Percentiles rank a stretch among this genome's conserved stretches.
These are phyloP conservation scores for Rhododendron ferrugineum DNA, from an alignment of 148 eudicot genomes.

Conservation along the genomic window DNA sequence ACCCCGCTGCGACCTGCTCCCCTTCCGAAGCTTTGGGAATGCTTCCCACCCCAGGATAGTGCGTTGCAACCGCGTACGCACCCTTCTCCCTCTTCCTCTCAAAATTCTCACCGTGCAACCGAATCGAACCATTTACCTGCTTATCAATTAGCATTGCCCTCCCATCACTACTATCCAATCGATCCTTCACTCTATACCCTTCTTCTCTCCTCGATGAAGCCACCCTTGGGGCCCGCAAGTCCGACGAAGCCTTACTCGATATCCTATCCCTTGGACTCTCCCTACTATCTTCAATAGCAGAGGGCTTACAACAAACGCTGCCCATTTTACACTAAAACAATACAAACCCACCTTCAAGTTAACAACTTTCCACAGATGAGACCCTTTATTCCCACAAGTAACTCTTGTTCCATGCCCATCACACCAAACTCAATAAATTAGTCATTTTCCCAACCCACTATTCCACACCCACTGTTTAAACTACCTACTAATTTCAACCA, in stretches of 20 bases:
- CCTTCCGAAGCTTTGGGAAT: conserved; percentile 55
- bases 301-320: conserved; percentile 69
- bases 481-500: conserved; percentile 3
- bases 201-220: conserved; percentile 59
- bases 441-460: neutral
- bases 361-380: neutral
- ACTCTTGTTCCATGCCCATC: conserved; percentile 4
- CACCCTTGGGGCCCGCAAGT: conserved; percentile 30
- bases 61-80: conserved; percentile 22
- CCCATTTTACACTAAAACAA: conserved; percentile 48
- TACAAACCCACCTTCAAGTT: conserved; percentile 13
- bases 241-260: conserved; percentile 38
- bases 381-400: conserved; percentile 7
- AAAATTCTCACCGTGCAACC: conserved; percentile 37
- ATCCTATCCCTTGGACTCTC: conserved; percentile 63
- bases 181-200: conserved; percentile 24
- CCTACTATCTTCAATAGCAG: conserved; percentile 53
- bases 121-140: conserved; percentile 39
- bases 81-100: conserved; percentile 50
- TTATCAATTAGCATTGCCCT: conserved; percentile 65
- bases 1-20: conserved; percentile 84
- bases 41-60: conserved; percentile 40
- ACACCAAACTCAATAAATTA: conserved; percentile 7
- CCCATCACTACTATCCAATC: conserved; percentile 43
- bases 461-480: neutral